These are phyloP conservation scores for Chaetomiaceae sp. DNA, from an alignment of 2,329 filamentous ascomycete genomes.

Conservation along the genomic window DNA sequence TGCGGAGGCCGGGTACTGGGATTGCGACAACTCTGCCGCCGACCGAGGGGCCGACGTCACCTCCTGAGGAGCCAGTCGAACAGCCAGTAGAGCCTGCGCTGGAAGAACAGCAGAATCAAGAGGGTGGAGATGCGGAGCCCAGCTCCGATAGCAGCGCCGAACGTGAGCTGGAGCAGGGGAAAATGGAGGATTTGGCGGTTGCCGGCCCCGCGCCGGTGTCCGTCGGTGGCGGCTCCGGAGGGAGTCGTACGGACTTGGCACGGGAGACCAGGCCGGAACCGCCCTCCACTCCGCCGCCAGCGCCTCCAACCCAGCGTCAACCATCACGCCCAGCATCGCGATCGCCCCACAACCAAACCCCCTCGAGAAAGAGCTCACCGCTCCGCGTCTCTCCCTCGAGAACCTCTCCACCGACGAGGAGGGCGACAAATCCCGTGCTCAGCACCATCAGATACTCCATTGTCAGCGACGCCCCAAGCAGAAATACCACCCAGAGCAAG, in stretches of 20 bases:
- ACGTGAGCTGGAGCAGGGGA: conserved; percentile 6
- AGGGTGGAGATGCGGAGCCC: not conserved
- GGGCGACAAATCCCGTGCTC: conserved; percentile 33
- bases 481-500: conserved; percentile 31
- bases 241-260: conserved; percentile 16
- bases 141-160: not conserved
- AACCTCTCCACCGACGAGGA: conserved; percentile 24
- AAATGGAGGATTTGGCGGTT: not conserved
- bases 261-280: conserved; percentile 24
- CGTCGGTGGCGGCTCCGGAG: conserved; percentile 10
- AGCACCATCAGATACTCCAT: conserved; percentile 45
- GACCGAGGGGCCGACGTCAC: conserved; percentile 15
- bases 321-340: conserved; percentile 13
- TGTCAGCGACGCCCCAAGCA: conserved; percentile 40
- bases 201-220: conserved; percentile 1
- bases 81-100: not conserved
- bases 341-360: conserved; percentile 17
- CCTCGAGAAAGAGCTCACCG: conserved; percentile 21
- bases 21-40: conserved; percentile 33
- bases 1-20: conserved; percentile 29
- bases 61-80: conserved; percentile 13
- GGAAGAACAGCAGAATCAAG: conserved; percentile 8
- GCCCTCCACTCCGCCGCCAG: conserved; percentile 24
- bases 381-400: conserved; percentile 15
- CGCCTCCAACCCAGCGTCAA: conserved; percentile 6